Evolutionary conservation across 163 green algal species (phyloP), one percentile per base, ranked within the genome.

Genomic region (Volvox carteri): DNA sequence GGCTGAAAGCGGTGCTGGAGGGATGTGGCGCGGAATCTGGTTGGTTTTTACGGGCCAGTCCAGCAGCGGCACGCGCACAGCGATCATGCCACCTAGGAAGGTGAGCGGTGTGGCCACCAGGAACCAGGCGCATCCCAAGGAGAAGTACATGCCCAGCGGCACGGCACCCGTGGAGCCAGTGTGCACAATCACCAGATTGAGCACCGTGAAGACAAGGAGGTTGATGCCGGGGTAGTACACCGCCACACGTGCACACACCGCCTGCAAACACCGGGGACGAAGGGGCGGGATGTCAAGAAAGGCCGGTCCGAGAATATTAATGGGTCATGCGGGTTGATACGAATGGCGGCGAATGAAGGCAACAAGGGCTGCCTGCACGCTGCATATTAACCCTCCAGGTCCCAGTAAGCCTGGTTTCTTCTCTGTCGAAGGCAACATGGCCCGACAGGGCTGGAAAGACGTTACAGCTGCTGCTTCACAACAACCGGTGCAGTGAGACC

Each of bases 11-110:
- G 97, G 97, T 2, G 96, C 92, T 0, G 95, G 92, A 0, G 97
- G 97, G 28, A 99, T 95, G 93, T 99, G 97, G 78, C 97, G 97
- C 25, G 97, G 97, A 81, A 99, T 99, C 96, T 98, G 94, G 95
- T 99, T 99, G 81, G 97, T 99, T 90, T 97, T 95, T 25, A 96
- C 96, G 2, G 97, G 97, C 91, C 96, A 97, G 46, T 95, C 89
- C 44, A 93, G 54, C 42, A 98, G 94, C 48, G 96, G 93, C 88
- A 96, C 76, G 58, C 94, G 94, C 16, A 97, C 90, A 19, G 97
- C 97, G 30, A 98, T 73, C 90, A 96, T 96, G 86, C 96, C 97
- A 73, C 97, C 97, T 58, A 75, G n/a, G 90, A 98, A 98, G 70
- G 96, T 97, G 56, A 99, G 94, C 4, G 97, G 97, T 87, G 99